Percentiles rank a stretch among this genome's conserved stretches.
These are phyloP conservation scores for Vigna unguiculata DNA, from an alignment of 306 rosid genomes.

Conservation along the genomic window DNA sequence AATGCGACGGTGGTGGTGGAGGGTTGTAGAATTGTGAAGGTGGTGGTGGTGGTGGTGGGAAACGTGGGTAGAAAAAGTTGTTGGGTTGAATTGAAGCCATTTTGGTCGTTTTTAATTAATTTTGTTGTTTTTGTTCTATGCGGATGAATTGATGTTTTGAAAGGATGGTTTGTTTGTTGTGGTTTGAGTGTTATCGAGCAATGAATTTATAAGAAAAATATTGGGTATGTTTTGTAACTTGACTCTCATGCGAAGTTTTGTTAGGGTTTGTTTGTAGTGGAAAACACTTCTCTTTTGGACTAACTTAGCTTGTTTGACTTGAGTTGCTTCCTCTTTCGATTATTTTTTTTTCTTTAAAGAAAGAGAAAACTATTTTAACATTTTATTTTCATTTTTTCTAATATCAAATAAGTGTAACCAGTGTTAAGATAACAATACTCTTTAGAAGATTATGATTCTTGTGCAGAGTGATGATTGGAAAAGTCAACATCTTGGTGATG, in stretches of 20 bases:
- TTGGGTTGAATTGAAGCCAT: conserved; percentile 59
- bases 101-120: not conserved
- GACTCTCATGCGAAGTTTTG: conserved; percentile 68
- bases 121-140: no score
- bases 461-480: not conserved
- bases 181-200: conserved; percentile 45
- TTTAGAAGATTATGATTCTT: conserved; percentile 4
- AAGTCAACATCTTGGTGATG: no score
- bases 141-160: not conserved
- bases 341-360: no score
- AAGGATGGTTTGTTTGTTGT: conserved; percentile 16
- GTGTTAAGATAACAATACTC: no score
- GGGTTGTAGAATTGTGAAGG: conserved; percentile 6
- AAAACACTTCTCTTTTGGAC: conserved; percentile 58
- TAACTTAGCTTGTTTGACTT: conserved; percentile 42
- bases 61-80: conserved; percentile 45
- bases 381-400: no score
- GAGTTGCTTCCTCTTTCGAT: not conserved
- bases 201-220: conserved; percentile 34
- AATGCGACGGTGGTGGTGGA: conserved; percentile 53
- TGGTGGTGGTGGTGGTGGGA: conserved; percentile 33
- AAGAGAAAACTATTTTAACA: no score
- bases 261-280: conserved; percentile 63
- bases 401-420: no score
- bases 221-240: conserved; percentile 55